Conservation (phyloP, 768 basidiomycete genomes). For the Dendrothele bispora region DNA sequence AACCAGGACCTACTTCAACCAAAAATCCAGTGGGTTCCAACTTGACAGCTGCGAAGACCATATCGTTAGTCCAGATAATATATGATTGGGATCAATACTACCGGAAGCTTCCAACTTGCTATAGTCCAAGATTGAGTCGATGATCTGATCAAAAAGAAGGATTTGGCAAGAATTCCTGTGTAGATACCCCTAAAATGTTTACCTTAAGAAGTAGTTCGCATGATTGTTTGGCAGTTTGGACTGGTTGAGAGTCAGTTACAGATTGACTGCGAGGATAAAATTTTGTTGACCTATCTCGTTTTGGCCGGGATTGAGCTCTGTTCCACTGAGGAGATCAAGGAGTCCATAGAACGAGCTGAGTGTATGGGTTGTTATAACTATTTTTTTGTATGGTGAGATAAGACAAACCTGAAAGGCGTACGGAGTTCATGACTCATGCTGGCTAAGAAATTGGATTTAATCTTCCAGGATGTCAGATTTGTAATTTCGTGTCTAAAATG, state of each 20-base stretch:
- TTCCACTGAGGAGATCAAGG: constrained; percentile 70
- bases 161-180: not conserved
- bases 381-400: too few species aligned
- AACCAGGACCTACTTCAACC: constrained; percentile 46
- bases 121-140: constrained; percentile 78
- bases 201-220: constrained; percentile 75
- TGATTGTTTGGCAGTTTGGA: constrained; percentile 77
- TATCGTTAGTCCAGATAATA: constrained; percentile 8
- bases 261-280: not conserved
- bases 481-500: not conserved
- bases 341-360: constrained; percentile 75
- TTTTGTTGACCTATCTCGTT: constrained; percentile 58
- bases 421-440: constrained; percentile 79
- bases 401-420: constrained; percentile 68
- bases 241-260: constrained; percentile 29
- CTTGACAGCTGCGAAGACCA: constrained; percentile 52
- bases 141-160: constrained; percentile 46
- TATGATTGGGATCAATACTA: constrained; percentile 17
- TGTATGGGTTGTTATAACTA: too few species aligned
- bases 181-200: not conserved
- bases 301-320: constrained; percentile 67
- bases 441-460: constrained; percentile 76
- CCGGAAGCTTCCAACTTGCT: constrained; percentile 79
- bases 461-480: constrained; percentile 35
- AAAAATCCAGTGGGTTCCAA: constrained; percentile 65